A percentile compares a stretch with the other conserved stretches of the same genome.
These are phyloP conservation scores for Scytalidium lignicola DNA, from an alignment of 2,329 filamentous ascomycete genomes.

Conservation along the genomic window DNA sequence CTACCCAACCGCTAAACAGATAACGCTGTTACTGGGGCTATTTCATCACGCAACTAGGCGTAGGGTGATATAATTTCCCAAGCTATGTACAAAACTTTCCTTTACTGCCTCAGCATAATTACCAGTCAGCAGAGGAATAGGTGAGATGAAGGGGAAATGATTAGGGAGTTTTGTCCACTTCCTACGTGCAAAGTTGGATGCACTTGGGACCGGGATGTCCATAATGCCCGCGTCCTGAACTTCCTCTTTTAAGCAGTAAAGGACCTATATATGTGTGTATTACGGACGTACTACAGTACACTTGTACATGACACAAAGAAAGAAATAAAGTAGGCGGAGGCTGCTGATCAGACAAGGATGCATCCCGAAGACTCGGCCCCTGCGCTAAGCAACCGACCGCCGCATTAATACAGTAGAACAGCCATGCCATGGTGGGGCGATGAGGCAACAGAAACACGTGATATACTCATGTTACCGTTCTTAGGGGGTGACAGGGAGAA, in stretches of 20 bases:
- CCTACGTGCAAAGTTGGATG: conserved; percentile 39
- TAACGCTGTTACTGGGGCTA: conserved; percentile 63
- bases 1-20: conserved; percentile 90
- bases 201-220: conserved; percentile 54
- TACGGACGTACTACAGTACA: too few species aligned
- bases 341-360: too few species aligned
- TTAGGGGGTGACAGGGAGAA: too few species aligned
- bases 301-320: too few species aligned
- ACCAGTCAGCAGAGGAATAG: conserved; percentile 23
- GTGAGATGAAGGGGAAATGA: conserved; percentile 20
- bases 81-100: conserved; percentile 42
- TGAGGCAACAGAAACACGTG: too few species aligned
- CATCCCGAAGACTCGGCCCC: too few species aligned
- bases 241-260: conserved; percentile 35
- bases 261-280: too few species aligned
- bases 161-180: conserved; percentile 23
- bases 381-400: too few species aligned
- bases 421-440: too few species aligned
- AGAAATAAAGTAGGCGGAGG: too few species aligned
- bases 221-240: conserved; percentile 52
- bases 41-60: conserved; percentile 84
- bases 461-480: too few species aligned
- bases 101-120: conserved; percentile 23
- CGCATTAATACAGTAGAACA: too few species aligned
- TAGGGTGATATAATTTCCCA: conserved; percentile 75